These are phyloP conservation scores for Allantophomopsis lycopodina DNA, from an alignment of 2,329 filamentous ascomycete genomes.

Conservation along the genomic window DNA sequence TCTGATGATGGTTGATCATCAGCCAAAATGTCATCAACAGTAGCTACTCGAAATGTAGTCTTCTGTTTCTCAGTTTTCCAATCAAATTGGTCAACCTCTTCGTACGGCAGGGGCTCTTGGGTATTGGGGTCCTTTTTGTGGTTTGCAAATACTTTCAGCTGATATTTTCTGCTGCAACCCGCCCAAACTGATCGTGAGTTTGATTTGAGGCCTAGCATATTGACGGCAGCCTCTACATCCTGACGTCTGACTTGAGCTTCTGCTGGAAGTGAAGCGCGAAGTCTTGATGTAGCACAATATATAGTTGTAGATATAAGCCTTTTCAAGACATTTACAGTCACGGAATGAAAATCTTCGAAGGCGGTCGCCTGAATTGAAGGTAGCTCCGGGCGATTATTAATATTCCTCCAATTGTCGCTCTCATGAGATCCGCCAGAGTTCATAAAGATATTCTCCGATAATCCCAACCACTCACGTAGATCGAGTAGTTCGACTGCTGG, in stretches of 20 bases:
- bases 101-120: conserved; percentile 1
- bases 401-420: conserved; percentile 53
- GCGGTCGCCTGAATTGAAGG: conserved; percentile 65
- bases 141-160: conserved; percentile 32
- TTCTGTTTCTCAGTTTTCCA: not conserved
- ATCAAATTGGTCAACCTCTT: not conserved
- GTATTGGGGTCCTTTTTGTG: conserved; percentile 7
- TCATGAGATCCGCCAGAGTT: conserved; percentile 40
- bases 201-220: conserved; percentile 34
- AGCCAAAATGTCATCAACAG: not conserved
- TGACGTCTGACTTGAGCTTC: conserved; percentile 9
- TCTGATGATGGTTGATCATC: not conserved
- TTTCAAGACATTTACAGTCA: conserved; percentile 54
- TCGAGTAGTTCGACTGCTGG: conserved; percentile 43
- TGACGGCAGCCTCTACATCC: conserved; percentile 36
- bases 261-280: conserved; percentile 30
- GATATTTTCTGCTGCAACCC: conserved; percentile 33
- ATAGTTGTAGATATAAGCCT: conserved; percentile 57
- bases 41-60: not conserved
- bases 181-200: conserved; percentile 35
- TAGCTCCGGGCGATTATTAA: conserved; percentile 34
- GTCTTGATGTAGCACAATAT: conserved; percentile 55
- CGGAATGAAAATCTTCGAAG: conserved; percentile 59
- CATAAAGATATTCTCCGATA: conserved; percentile 64
- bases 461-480: conserved; percentile 41